Percentiles rank a stretch among this genome's conserved stretches.
Conservation (phyloP, 257 asterid genomes). For the Solanum sitiens region DNA sequence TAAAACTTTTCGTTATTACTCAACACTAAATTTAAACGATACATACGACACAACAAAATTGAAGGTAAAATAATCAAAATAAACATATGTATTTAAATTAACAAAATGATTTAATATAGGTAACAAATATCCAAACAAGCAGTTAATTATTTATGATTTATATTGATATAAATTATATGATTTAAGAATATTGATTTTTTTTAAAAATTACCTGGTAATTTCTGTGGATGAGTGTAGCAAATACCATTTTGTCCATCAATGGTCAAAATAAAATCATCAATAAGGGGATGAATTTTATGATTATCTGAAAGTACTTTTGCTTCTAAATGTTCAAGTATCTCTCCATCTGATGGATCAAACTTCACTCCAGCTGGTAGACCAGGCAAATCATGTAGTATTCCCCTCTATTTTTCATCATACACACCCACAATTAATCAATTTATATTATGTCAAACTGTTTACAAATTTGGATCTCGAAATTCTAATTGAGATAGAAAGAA, state of each 20-base stretch:
- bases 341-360: conserved; percentile 46
- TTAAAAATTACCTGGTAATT: conserved; percentile 25
- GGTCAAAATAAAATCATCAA: conserved; percentile 37
- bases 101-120: background rate
- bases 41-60: background rate
- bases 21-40: background rate
- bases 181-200: background rate
- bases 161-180: background rate
- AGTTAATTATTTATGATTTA: background rate
- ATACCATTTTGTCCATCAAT: conserved; percentile 43
- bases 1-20: background rate
- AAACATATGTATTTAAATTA: background rate
- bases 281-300: conserved; percentile 29
- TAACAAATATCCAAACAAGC: background rate
- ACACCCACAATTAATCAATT: background rate
- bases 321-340: conserved; percentile 37
- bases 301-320: conserved; percentile 18
- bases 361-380: conserved; percentile 46
- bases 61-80: background rate
- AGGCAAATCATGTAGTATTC: conserved; percentile 25
- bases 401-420: background rate
- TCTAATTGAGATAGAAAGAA: background rate
- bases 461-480: background rate
- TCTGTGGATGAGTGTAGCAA: conserved; percentile 45
- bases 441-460: background rate